A percentile compares a stretch with the other conserved stretches of the same genome.
Conservation (phyloP, 1,284 basidiomycete genomes). For the Filobasidium uniguttulatum region DNA sequence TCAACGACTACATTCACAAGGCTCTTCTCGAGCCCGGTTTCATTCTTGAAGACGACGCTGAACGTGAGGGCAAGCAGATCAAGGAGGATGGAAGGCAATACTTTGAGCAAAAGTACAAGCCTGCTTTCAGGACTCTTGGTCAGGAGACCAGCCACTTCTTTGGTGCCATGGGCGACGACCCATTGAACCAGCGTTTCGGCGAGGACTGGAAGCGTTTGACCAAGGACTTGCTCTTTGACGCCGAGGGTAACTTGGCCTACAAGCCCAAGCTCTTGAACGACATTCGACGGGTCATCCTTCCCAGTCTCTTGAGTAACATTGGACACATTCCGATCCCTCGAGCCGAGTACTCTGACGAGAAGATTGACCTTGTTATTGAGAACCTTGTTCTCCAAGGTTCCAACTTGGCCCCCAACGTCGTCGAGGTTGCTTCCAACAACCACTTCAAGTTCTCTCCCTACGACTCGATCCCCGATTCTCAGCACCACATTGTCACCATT, state of each 20-base stretch:
- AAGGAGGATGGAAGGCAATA: slow-evolving; percentile 59
- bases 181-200: slow-evolving; percentile 64
- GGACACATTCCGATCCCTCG: slow-evolving; percentile 84
- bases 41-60: slow-evolving; percentile 65
- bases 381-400: slow-evolving; percentile 77
- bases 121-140: slow-evolving; percentile 70
- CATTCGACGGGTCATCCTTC: slow-evolving; percentile 67
- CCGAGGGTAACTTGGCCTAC: slow-evolving; percentile 71
- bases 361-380: slow-evolving; percentile 80
- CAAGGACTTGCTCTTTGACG: slow-evolving; percentile 59
- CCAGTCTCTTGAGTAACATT: slow-evolving; percentile 57
- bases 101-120: slow-evolving; percentile 71
- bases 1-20: slow-evolving; percentile 55
- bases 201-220: slow-evolving; percentile 72
- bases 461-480: slow-evolving; percentile 39
- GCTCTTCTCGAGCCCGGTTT: slow-evolving; percentile 77
- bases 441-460: slow-evolving; percentile 72
- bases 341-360: slow-evolving; percentile 76
- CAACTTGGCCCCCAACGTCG: slow-evolving; percentile 46
- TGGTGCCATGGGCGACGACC: slow-evolving; percentile 68
- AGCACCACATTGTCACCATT: slow-evolving; percentile 55
- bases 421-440: slow-evolving; percentile 70
- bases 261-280: slow-evolving; percentile 80
- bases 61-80: slow-evolving; percentile 48
- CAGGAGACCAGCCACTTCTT: slow-evolving; percentile 60